Percentiles rank a stretch among this genome's conserved stretches.
Evolutionary conservation across 2,329 filamentous ascomycete genomes (phyloP).

Genomic region (Fusarium subtropicale): DNA sequence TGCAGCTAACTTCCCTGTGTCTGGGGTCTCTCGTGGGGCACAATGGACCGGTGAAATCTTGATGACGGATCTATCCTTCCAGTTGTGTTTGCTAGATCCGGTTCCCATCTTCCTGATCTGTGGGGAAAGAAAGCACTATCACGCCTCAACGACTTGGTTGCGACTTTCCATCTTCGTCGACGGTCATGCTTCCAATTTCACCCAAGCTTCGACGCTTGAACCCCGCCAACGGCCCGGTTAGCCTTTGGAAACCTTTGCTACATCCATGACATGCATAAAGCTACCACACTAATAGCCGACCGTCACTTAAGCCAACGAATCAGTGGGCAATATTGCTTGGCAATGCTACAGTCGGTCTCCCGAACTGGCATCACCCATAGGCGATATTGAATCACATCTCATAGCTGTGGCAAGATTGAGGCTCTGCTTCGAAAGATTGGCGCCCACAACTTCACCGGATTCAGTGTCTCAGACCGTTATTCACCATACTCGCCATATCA

Average conservation of each 20-base stretch:
- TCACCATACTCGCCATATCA: conserved; percentile 22
- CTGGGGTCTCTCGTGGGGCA: conserved; percentile 25
- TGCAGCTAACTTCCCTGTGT: conserved; percentile 38
- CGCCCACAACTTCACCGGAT: conserved; percentile 18
- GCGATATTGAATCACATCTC: conserved; percentile 12
- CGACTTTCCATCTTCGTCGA: conserved; percentile 32
- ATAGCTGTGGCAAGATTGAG: conserved; percentile 24
- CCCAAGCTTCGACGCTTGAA: conserved; percentile 21
- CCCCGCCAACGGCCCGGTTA: conserved; percentile 44
- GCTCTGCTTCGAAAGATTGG: conserved; percentile 35
- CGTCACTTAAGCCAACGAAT: conserved; percentile 27
- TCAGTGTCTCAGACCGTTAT: conserved; percentile 18
- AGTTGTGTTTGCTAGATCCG: conserved; percentile 29
- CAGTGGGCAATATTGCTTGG: conserved; percentile 28
- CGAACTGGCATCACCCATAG: conserved; percentile 26
- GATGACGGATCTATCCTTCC: conserved; percentile 11
- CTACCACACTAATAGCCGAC: conserved; percentile 27
- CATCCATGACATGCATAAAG: conserved; percentile 35
- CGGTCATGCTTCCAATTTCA: conserved; percentile 40
- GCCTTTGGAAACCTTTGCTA: conserved; percentile 17
- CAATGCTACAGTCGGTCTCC: conserved; percentile 21
- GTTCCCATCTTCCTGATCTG: conserved; percentile 20
- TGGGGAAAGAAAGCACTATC: conserved; percentile 14
- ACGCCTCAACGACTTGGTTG: conserved; percentile 24
- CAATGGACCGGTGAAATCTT: conserved; percentile 24